Evolutionary conservation across 768 basidiomycete species (phyloP).

Genomic region (Lactifluus subvellereus): DNA sequence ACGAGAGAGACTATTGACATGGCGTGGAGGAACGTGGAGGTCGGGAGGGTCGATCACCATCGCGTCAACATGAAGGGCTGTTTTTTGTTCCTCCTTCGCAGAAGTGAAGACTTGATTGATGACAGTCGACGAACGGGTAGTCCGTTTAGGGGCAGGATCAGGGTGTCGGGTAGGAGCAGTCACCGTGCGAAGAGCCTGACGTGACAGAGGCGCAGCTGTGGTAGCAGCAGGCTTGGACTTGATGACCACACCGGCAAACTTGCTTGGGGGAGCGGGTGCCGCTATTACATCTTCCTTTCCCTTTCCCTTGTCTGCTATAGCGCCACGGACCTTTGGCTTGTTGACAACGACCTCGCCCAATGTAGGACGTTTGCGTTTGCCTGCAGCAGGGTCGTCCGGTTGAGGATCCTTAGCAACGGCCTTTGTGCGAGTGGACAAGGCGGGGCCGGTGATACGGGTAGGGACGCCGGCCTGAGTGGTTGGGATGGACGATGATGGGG

Average conservation of each 20-base stretch:
- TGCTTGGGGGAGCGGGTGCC: constrained; percentile 34
- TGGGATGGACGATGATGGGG: constrained; percentile 40
- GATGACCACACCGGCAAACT: constrained; percentile 55
- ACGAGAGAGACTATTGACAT: constrained; percentile 25
- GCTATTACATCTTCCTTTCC: constrained; percentile 37
- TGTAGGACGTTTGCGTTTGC: constrained; percentile 72
- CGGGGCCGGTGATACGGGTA: constrained; percentile 40
- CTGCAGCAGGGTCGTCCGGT: constrained; percentile 42
- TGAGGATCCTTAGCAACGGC: constrained; percentile 36
- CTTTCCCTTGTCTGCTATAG: constrained; percentile 49
- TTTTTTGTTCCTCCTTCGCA: constrained; percentile 29
- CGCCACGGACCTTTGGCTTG: constrained; percentile 34
- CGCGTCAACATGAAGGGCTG: constrained; percentile 41
- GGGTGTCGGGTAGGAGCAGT: constrained; percentile 13
- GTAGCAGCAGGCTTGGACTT: constrained; percentile 50
- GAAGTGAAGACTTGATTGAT: constrained; percentile 31
- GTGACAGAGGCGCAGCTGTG: constrained; percentile 29
- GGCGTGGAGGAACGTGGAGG: constrained; percentile 28
- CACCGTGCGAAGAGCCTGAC: constrained; percentile 54
- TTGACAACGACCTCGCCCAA: constrained; percentile 68
- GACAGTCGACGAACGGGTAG: constrained; percentile 27
- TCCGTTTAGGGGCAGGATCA: constrained; percentile 22
- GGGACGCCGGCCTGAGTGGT: constrained; percentile 33
- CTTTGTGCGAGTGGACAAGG: constrained; percentile 52
- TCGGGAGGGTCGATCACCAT: constrained; percentile 38